Percentiles rank a stretch among this genome's conserved stretches.
These are phyloP conservation scores for Ilyonectria destructans DNA, from an alignment of 2,329 filamentous ascomycete genomes.

Conservation along the genomic window DNA sequence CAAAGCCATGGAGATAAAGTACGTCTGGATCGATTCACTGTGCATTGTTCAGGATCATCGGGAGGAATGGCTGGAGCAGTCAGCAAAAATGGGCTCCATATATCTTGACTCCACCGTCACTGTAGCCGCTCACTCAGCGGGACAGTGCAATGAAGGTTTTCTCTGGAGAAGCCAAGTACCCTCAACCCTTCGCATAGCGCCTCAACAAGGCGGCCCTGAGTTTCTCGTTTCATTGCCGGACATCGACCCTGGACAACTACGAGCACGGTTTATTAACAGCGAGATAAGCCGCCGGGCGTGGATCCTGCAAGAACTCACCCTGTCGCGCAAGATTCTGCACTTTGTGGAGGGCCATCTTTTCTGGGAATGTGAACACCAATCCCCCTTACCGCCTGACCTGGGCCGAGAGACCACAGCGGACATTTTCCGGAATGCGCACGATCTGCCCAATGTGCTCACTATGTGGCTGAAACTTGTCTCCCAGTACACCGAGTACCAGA, in stretches of 20 bases:
- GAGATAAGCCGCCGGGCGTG: not conserved
- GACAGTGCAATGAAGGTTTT: constrained; percentile 7
- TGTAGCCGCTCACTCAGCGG: constrained; percentile 1
- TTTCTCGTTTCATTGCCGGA: constrained; percentile 4
- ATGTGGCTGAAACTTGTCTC: not conserved
- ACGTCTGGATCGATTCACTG: not conserved
- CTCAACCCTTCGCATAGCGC: not conserved
- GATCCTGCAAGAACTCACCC: not conserved
- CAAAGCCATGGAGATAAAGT: not conserved
- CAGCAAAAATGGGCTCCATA: not conserved
- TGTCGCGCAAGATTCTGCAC: not conserved
- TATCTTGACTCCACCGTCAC: not conserved
- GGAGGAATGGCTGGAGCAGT: constrained; percentile 3
- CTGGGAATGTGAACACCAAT: not conserved
- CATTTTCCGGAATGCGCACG: not conserved
- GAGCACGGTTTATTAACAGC: not conserved
- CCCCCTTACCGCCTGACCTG: not conserved
- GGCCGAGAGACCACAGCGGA: not conserved
- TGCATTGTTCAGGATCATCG: not conserved
- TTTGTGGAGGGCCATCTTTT: not conserved
- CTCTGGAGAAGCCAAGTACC: constrained; percentile 4
- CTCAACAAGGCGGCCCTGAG: not conserved
- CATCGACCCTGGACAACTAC: not conserved
- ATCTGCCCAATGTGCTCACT: not conserved
- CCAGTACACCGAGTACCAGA: not conserved